A percentile compares a stretch with the other conserved stretches of the same genome.
These are phyloP conservation scores for Fraxinus xanthoxyloides DNA, from an alignment of 305 asterid species.

Conservation along the genomic window DNA sequence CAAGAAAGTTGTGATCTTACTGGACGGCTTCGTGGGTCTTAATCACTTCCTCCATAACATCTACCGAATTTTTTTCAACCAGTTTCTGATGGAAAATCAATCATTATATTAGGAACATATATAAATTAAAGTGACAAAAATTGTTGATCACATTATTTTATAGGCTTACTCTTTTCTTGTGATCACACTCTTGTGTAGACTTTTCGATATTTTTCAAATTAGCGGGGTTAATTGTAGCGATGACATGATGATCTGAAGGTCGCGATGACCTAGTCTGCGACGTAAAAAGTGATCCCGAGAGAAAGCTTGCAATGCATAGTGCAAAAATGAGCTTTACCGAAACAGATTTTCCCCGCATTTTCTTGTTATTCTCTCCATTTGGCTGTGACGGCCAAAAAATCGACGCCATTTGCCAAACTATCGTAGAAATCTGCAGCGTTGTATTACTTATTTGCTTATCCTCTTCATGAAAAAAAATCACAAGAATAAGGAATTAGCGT, in stretches of 20 bases:
- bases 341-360: slow-evolving; percentile 46
- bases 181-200: slow-evolving; percentile 38
- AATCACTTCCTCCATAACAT: slow-evolving; percentile 46
- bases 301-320: slow-evolving; percentile 59
- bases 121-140: not conserved
- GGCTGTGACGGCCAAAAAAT: slow-evolving; percentile 19
- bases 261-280: slow-evolving; percentile 32
- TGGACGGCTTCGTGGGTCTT: slow-evolving; percentile 57
- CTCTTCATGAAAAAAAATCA: not conserved
- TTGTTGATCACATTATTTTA: not conserved
- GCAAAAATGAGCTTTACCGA: slow-evolving; percentile 49
- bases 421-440: not conserved
- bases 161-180: slow-evolving; percentile 46
- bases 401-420: slow-evolving; percentile 16
- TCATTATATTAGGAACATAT: not conserved
- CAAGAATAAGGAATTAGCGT: no score
- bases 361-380: slow-evolving; percentile 23
- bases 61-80: slow-evolving; percentile 32
- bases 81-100: slow-evolving; percentile 36
- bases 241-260: slow-evolving; percentile 21
- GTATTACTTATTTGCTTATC: not conserved
- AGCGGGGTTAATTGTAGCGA: slow-evolving; percentile 14
- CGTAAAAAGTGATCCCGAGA: slow-evolving; percentile 57
- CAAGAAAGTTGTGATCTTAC: slow-evolving; percentile 19
- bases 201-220: slow-evolving; percentile 21